Percentiles rank a stretch among this genome's conserved stretches.
These are phyloP conservation scores for Dorcoceras hygrometricum DNA, from an alignment of 257 asterid species.

Conservation along the genomic window DNA sequence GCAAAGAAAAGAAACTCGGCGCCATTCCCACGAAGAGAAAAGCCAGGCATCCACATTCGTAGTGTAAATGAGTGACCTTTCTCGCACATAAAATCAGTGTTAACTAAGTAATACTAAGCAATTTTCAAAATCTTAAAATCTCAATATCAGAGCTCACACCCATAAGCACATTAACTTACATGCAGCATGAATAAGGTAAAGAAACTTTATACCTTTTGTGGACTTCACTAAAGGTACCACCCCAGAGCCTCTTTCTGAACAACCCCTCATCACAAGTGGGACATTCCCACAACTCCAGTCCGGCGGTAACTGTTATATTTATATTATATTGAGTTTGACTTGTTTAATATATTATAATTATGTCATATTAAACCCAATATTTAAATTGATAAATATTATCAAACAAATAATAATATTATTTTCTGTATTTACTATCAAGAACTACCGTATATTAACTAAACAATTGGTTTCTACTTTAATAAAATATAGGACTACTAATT, in stretches of 20 bases:
- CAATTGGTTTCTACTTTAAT: no score
- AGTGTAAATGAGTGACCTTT: background rate
- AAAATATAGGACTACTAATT: no score
- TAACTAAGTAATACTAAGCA: background rate
- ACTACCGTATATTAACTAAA: no score
- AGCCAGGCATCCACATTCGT: no score
- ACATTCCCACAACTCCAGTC: constrained; percentile 92
- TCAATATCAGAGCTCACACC: background rate
- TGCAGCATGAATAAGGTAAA: constrained; percentile 13
- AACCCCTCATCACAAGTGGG: constrained; percentile 86
- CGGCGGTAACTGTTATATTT: constrained; percentile 96
- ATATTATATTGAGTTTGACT: no score
- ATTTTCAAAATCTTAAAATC: background rate
- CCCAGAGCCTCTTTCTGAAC: constrained; percentile 91
- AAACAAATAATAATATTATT: no score
- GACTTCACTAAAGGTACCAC: constrained; percentile 85
- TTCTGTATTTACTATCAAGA: no score
- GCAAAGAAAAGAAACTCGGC: no score
- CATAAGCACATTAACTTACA: background rate
- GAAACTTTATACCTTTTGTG: constrained; percentile 53
- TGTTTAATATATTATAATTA: no score
- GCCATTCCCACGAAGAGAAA: no score
- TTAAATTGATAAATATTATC: no score
- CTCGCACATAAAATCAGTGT: background rate
- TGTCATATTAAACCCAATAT: no score